Evolutionary conservation across 2,329 filamentous ascomycete genomes (phyloP).

Genomic region (Colletotrichum liaoningense): DNA sequence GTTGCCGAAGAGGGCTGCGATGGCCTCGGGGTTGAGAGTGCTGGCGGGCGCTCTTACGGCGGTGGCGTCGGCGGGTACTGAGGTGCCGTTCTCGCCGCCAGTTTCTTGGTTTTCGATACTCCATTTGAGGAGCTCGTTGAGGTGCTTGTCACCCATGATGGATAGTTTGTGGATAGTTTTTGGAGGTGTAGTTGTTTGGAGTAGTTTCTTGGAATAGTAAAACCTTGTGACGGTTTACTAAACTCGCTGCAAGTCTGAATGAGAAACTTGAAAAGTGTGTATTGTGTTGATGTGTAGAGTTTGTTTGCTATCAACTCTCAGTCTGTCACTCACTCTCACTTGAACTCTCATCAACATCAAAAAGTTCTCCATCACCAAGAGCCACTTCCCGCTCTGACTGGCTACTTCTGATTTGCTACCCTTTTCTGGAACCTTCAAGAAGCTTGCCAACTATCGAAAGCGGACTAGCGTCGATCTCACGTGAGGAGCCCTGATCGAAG

Average conservation of each 20-base stretch:
- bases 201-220: background rate
- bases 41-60: conserved; percentile 45
- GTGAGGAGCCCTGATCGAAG: conserved; percentile 35
- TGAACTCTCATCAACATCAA: conserved; percentile 28
- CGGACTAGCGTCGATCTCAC: conserved; percentile 42
- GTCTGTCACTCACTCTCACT: conserved; percentile 25
- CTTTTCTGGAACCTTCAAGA: conserved; percentile 57
- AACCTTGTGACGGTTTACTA: background rate
- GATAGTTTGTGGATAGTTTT: conserved; percentile 7
- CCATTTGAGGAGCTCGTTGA: conserved; percentile 87
- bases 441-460: conserved; percentile 40
- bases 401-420: conserved; percentile 25
- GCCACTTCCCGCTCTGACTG: conserved; percentile 21
- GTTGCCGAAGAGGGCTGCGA: conserved; percentile 83
- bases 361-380: conserved; percentile 32
- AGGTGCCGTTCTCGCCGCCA: conserved; percentile 40
- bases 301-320: conserved; percentile 34
- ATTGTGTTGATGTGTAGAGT: background rate
- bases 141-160: conserved; percentile 62
- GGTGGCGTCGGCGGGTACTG: conserved; percentile 42
- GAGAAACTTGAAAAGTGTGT: background rate
- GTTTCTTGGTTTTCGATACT: conserved; percentile 62
- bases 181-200: background rate
- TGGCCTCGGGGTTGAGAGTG: conserved; percentile 74
- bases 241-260: background rate